Evolutionary conservation across 805 yeast genomes (phyloP), one percentile per base, ranked within the genome.

Genomic region (Metschnikowia henanensis): DNA sequence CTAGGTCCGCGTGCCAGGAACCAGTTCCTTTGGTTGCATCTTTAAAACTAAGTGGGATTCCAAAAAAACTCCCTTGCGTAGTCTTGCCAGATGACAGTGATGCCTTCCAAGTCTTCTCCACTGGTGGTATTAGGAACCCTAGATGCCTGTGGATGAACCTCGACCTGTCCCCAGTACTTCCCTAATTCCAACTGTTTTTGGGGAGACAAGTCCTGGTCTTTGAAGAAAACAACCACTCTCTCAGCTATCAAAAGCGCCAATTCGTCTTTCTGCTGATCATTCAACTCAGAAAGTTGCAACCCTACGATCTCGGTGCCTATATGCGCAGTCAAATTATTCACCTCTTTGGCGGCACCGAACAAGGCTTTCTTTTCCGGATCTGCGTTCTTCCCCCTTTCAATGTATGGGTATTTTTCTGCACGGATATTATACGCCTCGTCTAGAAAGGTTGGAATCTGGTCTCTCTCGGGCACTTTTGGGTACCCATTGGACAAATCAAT

Each of bases 1-100:
- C 72, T 36, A 79, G 64, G 56, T 77, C 82, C 6, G 80, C 69
- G 64, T 77, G 83, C 51, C 51, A 47, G 20, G 33, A 30, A 1
- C 41, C 36, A 29, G 35, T 44, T 4, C 61, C 60, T 1, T 41
- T 39, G 23, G 47, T 57, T 22, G 60, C 44, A 30, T 55, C 50
- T 48, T 57, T 63, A 58, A 58, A 66, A 6, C 56, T 52, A 28
- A 61, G 41, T 7, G 55, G 52, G 29, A 60, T 46, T 6, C 41
- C 43, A 28, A 21, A 26, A n/a, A 22, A 60, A 57, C 21, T 56
- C 52, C 5, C 29, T 16, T 26, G 52, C 55, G 45, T 51, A 55
- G 43, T 61, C 64, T 22, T 51, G 56, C 62, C 66, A 65, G 41
- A 65, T 61, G 2, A 58, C 59, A 18, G 61, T 49, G 29, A 62